phyloP scores from a whole-genome alignment of 495 filamentous ascomycete species.

The Astrocystis sublimbata region DNA sequence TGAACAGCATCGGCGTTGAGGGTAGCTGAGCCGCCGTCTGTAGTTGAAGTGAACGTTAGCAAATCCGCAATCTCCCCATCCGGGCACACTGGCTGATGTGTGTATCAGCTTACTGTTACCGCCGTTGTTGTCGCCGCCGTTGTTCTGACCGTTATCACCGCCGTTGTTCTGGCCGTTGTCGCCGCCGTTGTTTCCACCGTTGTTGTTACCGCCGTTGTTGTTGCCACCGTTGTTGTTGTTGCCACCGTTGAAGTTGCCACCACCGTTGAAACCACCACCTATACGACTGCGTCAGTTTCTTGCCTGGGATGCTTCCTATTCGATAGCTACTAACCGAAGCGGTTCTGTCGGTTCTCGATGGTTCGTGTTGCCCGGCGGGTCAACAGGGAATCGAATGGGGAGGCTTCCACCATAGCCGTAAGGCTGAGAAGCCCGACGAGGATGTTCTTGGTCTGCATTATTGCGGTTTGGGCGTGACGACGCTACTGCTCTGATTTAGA shows the following conservation, averaged over 20 bases:
- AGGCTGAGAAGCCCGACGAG: conserved; percentile 45
- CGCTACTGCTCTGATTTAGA: conserved; percentile 20
- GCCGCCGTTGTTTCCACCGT: conserved; percentile 24
- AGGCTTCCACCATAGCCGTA: conserved; percentile 42
- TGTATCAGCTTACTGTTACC: conserved; percentile 4
- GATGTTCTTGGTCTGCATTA: conserved; percentile 50
- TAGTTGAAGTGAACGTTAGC: background rate
- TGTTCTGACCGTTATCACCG: conserved; percentile 24
- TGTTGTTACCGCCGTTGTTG: conserved; percentile 15
- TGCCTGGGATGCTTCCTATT: background rate
- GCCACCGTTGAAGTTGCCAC: conserved; percentile 15
- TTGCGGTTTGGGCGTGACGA: conserved; percentile 24
- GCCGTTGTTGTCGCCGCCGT: conserved; percentile 10
- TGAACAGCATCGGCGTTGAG: conserved; percentile 52
- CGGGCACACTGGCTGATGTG: background rate
- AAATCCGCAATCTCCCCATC: background rate
- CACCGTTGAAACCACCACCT: conserved; percentile 7
- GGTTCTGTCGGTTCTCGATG: conserved; percentile 20
- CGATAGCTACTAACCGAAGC: background rate
- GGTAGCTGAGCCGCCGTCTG: conserved; percentile 22
- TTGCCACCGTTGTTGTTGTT: conserved; percentile 17
- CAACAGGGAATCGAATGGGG: conserved; percentile 36
- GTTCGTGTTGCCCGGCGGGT: conserved; percentile 25
- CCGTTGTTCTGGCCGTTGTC: conserved; percentile 18
- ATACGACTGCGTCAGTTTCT: conserved; percentile 1